Evolutionary conservation across 2,329 filamentous ascomycete species (phyloP).

Genomic region (Trichocomaceae sp.): DNA sequence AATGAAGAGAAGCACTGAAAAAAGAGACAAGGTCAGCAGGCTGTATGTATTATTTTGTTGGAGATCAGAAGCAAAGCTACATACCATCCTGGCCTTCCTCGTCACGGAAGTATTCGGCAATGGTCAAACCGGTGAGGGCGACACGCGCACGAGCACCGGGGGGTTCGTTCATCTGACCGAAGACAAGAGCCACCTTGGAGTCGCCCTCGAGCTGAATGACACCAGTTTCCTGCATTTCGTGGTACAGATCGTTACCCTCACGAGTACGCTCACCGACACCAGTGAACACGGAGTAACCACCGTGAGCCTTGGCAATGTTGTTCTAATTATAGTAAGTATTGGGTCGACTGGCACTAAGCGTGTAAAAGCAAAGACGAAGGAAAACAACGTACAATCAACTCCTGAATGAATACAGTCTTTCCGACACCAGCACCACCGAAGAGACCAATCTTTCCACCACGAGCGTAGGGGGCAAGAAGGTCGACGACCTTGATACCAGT

Average conservation of each 20-base stretch:
- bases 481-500: conserved; percentile 99
- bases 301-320: conserved; percentile 99
- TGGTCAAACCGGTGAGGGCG: conserved; percentile 75
- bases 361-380: conserved; percentile 1
- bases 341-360: not conserved
- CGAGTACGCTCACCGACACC: conserved; percentile 99
- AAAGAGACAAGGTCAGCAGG: too few relatives aligned
- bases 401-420: conserved; percentile 99
- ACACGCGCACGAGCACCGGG: conserved; percentile 99
- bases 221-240: conserved; percentile 99
- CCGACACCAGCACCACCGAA: conserved; percentile 99
- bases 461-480: conserved; percentile 95
- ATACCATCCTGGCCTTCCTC: conserved; percentile 79
- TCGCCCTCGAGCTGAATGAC: conserved; percentile 99
- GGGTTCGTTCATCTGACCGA: conserved; percentile 99
- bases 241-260: conserved; percentile 99
- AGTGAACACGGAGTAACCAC: conserved; percentile 99
- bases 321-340: conserved; percentile 50
- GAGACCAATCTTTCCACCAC: conserved; percentile 99
- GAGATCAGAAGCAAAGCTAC: conserved; percentile 19
- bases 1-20: conserved; percentile 89
- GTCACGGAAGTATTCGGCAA: conserved; percentile 71
- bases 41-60: too few relatives aligned
- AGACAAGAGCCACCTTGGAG: conserved; percentile 98
- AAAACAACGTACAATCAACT: conserved; percentile 68